Base-by-base conservation (phyloP, 2,329 filamentous ascomycete species). In the Pyrenophora graminea region DNA sequence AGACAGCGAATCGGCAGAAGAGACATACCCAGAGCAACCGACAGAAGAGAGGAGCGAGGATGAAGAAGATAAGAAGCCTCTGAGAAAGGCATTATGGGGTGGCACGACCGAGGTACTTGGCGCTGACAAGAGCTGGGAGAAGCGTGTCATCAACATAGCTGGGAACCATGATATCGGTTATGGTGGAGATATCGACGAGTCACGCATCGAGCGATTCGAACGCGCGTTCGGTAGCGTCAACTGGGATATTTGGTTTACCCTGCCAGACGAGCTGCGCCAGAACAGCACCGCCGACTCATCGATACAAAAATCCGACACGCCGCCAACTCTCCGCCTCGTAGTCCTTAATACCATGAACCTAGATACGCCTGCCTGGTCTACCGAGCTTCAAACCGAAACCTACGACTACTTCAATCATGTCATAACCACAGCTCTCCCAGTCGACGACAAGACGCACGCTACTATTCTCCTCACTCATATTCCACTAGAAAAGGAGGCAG, bases 151-250 rank as follows among this genome's bases (percentile, higher is more conserved):
- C 70, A 95, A 96, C 62, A 85, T 97, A 21, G 91, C 86, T 0
- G 94, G 94, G 1, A 99, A 99, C 68, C 94, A 99, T 70, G 94
- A 99, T 72, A 87, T 99, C 66, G 94, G 94, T 30, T 99, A 99
- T 70, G 91, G 92, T 0, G 94, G 94, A 3, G 94, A 99, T 72
- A 81, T 97, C 55, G 91, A 88, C 34, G 76, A 81, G n/a, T 80
- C 85, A 55, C 85, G 91, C 3, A 79, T 97, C 47, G 79, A 84
- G 23, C 84, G 94, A 1, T 99, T 97, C 69, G 91, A 96, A 74
- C 80, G 82, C 18, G 82, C 83, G 1, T 99, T 96, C 76, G 94
- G 94, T 49, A 89, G 86, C 58, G 85, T 89, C 15, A 96, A 97
- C 71, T 99, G 96, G 81, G 91, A 96, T 67, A 81, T 96, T 9